A percentile compares a stretch with the other conserved stretches of the same genome.
These are phyloP conservation scores for Chaetomium olivaceum DNA, from an alignment of 2,329 filamentous ascomycete species.

Conservation along the genomic window DNA sequence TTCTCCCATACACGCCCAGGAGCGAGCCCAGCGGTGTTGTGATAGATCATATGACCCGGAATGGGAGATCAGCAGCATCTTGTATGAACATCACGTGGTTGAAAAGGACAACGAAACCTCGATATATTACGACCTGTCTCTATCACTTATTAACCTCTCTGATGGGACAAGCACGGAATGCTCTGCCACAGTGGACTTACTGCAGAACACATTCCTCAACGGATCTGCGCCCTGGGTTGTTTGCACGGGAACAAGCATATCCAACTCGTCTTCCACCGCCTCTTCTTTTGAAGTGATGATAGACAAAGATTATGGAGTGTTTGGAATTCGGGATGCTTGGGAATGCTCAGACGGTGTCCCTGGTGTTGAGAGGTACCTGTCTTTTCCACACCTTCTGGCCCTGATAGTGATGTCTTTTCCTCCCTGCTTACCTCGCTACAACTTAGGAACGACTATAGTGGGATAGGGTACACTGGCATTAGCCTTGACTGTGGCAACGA, in stretches of 20 bases:
- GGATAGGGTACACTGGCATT: background rate
- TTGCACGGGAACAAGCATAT: background rate
- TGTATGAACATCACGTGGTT: background rate
- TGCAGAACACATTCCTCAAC: background rate
- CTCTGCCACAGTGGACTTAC: background rate
- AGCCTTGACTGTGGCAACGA: background rate
- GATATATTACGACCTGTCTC: background rate
- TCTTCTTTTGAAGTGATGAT: background rate
- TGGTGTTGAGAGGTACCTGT: background rate
- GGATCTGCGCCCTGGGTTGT: background rate
- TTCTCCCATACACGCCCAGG: slow-evolving; percentile 2
- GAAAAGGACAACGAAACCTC: background rate
- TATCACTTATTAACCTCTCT: background rate
- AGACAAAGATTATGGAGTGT: background rate
- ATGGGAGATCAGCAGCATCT: background rate
- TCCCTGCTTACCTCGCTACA: background rate
- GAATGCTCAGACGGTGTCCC: slow-evolving; percentile 1
- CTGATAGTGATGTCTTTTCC: background rate
- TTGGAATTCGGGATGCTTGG: slow-evolving; percentile 1
- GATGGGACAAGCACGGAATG: background rate
- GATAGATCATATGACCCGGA: slow-evolving; percentile 6
- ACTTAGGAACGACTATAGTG: background rate
- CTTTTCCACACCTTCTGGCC: background rate
- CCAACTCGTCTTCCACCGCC: background rate
- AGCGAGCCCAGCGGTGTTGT: slow-evolving; percentile 2